Conservation (phyloP, 2,329 filamentous ascomycete genomes). For the Aspergillus chevalieri region DNA sequence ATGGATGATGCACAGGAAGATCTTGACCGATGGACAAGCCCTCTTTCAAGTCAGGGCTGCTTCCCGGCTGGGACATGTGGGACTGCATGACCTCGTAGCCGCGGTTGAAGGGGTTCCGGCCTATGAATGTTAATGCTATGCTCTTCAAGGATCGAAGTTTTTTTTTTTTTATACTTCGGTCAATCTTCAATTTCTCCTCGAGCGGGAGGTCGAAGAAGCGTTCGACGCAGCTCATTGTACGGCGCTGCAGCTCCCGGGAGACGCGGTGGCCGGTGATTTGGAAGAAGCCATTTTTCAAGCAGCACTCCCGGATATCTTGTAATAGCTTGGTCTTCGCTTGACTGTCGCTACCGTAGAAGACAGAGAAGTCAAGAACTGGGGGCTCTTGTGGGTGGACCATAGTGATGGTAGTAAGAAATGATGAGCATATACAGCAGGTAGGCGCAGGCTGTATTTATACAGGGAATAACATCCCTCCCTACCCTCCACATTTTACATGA, state of each 20-base stretch:
- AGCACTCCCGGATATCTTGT: conserved; percentile 19
- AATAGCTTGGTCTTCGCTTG: conserved; percentile 24
- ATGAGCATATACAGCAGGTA: not conserved
- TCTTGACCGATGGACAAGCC: conserved; percentile 41
- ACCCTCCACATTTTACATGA: no score
- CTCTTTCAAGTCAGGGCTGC: conserved; percentile 40
- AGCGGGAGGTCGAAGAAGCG: conserved; percentile 36
- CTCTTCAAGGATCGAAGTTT: not conserved
- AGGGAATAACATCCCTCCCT: no score
- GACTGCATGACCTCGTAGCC: conserved; percentile 40
- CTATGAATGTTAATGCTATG: conserved; percentile 9
- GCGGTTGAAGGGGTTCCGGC: conserved; percentile 36
- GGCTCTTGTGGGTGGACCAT: not conserved
- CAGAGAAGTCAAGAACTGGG: no score
- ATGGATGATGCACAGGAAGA: conserved; percentile 32
- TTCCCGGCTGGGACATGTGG: conserved; percentile 39
- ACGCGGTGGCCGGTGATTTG: conserved; percentile 40
- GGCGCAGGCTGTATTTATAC: no score
- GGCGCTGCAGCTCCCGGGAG: conserved; percentile 31
- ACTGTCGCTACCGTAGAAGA: conserved; percentile 23
- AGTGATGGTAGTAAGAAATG: conserved; percentile 1
- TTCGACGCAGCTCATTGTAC: conserved; percentile 34
- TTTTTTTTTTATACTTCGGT: no score
- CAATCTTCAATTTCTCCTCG: conserved; percentile 37
- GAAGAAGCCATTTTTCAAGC: conserved; percentile 38